Conservation (phyloP, 805 yeast species). For the Lipomyces kockii region DNA sequence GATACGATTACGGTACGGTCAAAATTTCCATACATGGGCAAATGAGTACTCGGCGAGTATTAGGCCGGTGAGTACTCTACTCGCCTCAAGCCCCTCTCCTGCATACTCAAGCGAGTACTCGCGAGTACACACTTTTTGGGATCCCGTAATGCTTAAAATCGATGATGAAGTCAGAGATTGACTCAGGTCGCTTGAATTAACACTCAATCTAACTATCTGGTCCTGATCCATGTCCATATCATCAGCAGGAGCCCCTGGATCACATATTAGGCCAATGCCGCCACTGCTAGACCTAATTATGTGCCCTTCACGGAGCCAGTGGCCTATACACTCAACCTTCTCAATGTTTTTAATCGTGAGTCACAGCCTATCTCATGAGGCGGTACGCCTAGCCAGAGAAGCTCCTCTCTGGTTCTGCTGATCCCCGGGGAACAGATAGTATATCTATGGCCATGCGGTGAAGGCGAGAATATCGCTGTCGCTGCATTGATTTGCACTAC, state of each 20-base stretch:
- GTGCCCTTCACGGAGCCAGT: too few species aligned
- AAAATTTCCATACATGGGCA: not conserved
- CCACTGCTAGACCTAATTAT: too few species aligned
- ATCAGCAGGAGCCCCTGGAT: too few species aligned
- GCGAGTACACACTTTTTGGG: not conserved
- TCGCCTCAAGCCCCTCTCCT: not conserved
- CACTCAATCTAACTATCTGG: not conserved
- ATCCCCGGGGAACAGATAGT: too few species aligned
- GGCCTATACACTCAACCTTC: too few species aligned
- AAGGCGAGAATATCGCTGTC: too few species aligned
- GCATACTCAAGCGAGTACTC: not conserved
- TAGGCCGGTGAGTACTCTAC: conserved; percentile 1
- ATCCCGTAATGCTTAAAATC: not conserved
- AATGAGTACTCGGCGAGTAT: not conserved
- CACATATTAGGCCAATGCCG: too few species aligned
- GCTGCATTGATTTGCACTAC: too few species aligned
- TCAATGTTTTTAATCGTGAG: not conserved
- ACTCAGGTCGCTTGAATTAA: not conserved
- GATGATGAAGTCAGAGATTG: not conserved
- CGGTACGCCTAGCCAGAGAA: too few species aligned
- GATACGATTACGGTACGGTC: too few species aligned
- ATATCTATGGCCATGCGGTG: too few species aligned
- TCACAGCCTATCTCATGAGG: not conserved
- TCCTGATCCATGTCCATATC: not conserved
- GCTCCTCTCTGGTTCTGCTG: too few species aligned